Base-by-base conservation (phyloP, 1,284 basidiomycete genomes). In the Lentinus polychrous region DNA sequence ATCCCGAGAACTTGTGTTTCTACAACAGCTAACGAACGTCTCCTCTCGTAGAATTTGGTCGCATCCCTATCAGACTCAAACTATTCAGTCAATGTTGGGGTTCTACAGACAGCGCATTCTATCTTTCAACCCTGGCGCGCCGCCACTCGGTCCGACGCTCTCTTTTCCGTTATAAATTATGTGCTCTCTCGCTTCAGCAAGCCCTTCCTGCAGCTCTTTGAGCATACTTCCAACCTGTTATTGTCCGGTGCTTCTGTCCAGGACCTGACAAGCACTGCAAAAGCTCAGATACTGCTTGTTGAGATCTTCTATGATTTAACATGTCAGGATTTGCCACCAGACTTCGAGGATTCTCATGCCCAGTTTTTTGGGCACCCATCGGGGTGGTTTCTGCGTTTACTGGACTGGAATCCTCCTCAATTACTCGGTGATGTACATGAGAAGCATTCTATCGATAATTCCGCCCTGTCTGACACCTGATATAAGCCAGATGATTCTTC, bases 61-160 rank as follows among this genome's bases (percentile, higher is more conserved):
- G 62, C 70, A 43, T 90, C 90, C 49, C 74, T 94, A 37, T 85
- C 89, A 11, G 68, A 75, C 8, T 77, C 83, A 15, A 83, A 97
- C 61, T 93, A 90, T 65, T 83, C 85, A 54, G 67, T 92, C 57
- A 95, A 97, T 64, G 76, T 94, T 34, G 91, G 89, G 47, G 89
- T 99, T 7, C 77, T 99, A 33, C 82, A 95, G 58, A 94, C 94
- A 0, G 91, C 93, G 0, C 95, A 98, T 66, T 94, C 92, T 36
- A 98, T 99, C 60, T 98, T 97, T 71, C 79, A 82, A 47, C 80
- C 84, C 55, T 99, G 95, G 95, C 81, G 95, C 47, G 82, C 91
- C 3, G 88, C 89, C 59, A 90, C 94, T 60, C 83, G 94, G 49
- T 87, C 90, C 5, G 86, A 99, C 68, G 67, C 76, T 37, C 82